These are phyloP conservation scores for Pseudevernia furfuracea DNA, from an alignment of 495 filamentous ascomycete genomes.

Conservation along the genomic window DNA sequence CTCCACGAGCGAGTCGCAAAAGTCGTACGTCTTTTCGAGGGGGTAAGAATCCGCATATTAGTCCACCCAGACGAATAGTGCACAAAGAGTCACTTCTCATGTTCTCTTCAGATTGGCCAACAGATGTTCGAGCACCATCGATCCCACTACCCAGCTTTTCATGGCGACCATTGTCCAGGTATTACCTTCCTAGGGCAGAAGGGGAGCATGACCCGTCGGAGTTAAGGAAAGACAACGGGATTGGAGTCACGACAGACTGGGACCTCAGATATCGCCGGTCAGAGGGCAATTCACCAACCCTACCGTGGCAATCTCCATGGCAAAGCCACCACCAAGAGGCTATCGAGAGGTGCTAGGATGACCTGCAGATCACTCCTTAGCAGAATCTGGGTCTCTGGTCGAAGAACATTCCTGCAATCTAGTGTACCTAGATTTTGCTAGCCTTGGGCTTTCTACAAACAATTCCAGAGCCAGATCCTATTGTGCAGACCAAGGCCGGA, in stretches of 20 bases:
- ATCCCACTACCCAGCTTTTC: neutral
- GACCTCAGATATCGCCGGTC: neutral
- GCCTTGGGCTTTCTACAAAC: neutral
- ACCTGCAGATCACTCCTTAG: neutral
- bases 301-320: neutral
- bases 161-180: neutral
- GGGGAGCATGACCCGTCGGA: neutral
- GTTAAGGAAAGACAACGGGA: neutral
- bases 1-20: neutral
- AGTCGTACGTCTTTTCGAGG: neutral
- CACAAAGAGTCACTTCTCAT: neutral
- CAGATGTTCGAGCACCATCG: neutral
- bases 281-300: neutral
- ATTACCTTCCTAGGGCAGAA: neutral
- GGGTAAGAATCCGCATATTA: neutral
- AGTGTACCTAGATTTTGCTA: neutral
- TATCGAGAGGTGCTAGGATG: neutral
- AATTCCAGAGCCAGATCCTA: neutral
- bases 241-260: neutral
- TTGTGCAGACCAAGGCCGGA: neutral
- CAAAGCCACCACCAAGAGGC: neutral
- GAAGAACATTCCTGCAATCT: too few species aligned
- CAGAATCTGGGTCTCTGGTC: neutral
- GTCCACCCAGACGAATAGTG: neutral
- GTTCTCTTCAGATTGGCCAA: neutral